Conservation (phyloP, 2,329 filamentous ascomycete species). For the Colletotrichum musicola region DNA sequence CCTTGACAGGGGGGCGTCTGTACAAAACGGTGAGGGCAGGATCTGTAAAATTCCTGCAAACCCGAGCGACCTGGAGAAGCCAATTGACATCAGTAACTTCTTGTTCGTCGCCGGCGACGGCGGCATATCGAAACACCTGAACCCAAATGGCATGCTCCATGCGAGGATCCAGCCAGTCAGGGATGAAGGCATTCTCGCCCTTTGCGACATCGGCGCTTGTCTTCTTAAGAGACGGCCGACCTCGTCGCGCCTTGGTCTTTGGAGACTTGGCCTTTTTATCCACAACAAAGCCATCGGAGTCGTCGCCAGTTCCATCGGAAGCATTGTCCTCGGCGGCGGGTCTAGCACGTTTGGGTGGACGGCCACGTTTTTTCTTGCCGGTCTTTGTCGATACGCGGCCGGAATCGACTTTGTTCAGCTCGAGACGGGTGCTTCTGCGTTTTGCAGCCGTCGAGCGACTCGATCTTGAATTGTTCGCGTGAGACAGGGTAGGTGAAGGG, state of each 20-base stretch:
- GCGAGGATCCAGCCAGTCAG: conserved; percentile 65
- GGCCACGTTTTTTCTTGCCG: background rate
- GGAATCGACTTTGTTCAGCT: background rate
- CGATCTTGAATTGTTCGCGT: background rate
- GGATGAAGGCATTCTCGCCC: conserved; percentile 50
- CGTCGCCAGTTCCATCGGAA: conserved; percentile 11
- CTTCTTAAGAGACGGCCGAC: background rate
- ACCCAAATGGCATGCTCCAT: conserved; percentile 78
- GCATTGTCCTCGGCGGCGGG: background rate
- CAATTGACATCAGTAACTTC: conserved; percentile 62
- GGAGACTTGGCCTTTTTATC: background rate
- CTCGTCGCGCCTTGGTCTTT: background rate
- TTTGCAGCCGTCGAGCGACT: background rate
- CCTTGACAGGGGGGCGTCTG: conserved; percentile 73
- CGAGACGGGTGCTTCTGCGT: background rate
- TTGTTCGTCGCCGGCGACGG: conserved; percentile 52
- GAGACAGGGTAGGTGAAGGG: background rate
- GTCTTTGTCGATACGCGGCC: background rate
- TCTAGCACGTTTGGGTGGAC: background rate
- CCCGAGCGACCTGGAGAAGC: conserved; percentile 73
- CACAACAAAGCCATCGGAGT: background rate
- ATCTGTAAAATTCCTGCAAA: conserved; percentile 76
- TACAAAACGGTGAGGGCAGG: conserved; percentile 82
- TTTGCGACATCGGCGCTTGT: background rate
- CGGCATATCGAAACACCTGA: conserved; percentile 77